Evolutionary conservation across 2,329 filamentous ascomycete species (phyloP), one percentile per base, ranked within the genome.

Genomic region (Pestalotiopsis sp.): DNA sequence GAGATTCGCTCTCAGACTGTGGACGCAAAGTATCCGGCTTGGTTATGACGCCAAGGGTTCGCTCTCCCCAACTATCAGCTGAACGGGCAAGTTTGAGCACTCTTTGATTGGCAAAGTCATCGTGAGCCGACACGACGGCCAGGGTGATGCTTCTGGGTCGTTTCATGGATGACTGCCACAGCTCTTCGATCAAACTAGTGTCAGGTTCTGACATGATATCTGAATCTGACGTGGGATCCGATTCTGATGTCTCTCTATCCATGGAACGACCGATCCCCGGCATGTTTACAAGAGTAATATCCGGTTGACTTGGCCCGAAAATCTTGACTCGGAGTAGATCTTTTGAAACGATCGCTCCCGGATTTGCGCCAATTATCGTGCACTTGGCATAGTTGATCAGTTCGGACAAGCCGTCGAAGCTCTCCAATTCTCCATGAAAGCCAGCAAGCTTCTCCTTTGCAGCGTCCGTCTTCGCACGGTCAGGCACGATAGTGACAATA

Each of bases 281-380:
- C 2, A 90, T 79, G 74, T 90, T 87, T 3, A 90, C 86, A 45
- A 90, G 81, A 0, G 88, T 90, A 39, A 90, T 79, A 27, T 88
- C 84, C 3, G 83, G 84, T 23, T 81, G 80, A 3, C 80, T 74
- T 0, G 86, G 84, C 0, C 85, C 84, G 2, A 77, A 77, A 4
- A 87, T 78, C 71, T 87, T 84, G 36, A 88, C 78, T 0, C 81
- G 80, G 1, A 88, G 80, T 0, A 84, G 76, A 69, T 87, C 83
- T 17, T 79, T 80, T 17, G 79, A 81, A 70, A 88, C 87, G 1
- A 76, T 78, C 17, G 78, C 80, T 0, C 69, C 73, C 6, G 69
- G 69, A 0, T 75, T 75, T 1, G 73, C 75, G 4, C 88, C 76
- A 0, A 86, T 87, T 87, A 92, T 90, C 4, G 71, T 76, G 2